These are phyloP conservation scores for Neurospora sp. DNA, from an alignment of 495 filamentous ascomycete species.

Conservation along the genomic window DNA sequence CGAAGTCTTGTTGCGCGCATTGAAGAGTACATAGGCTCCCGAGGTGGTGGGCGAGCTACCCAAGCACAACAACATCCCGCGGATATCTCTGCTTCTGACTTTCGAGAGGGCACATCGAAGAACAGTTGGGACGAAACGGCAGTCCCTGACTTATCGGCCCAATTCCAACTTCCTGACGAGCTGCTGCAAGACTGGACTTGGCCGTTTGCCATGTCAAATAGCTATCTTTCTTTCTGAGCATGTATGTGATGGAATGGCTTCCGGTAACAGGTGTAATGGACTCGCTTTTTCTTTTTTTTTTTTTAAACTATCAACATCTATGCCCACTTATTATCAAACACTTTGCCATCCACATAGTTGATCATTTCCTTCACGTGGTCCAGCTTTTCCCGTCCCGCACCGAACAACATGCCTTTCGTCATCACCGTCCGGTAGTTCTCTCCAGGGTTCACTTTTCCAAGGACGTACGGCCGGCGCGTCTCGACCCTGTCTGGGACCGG, in stretches of 20 bases:
- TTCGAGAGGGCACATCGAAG: background rate
- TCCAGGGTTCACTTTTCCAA: conserved; percentile 44
- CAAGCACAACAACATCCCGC: background rate
- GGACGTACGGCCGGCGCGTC: conserved; percentile 35
- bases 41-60: conserved; percentile 6
- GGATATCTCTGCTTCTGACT: background rate
- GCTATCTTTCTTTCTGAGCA: conserved; percentile 1
- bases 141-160: conserved; percentile 2
- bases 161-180: conserved; percentile 13
- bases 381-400: conserved; percentile 32
- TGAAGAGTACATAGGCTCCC: conserved; percentile 38
- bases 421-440: conserved; percentile 44
- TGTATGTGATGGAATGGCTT: background rate
- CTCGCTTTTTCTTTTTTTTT: too few species aligned
- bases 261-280: background rate
- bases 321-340: conserved; percentile 33
- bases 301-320: background rate
- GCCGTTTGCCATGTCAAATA: conserved; percentile 6
- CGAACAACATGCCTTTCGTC: conserved; percentile 40
- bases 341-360: conserved; percentile 35
- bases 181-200: conserved; percentile 11
- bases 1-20: conserved; percentile 35
- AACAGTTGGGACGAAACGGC: background rate
- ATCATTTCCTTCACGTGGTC: conserved; percentile 38
- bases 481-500: conserved; percentile 44